Evolutionary conservation across 2,329 filamentous ascomycete genomes (phyloP).

Genomic region (Leptographium wingfieldii): DNA sequence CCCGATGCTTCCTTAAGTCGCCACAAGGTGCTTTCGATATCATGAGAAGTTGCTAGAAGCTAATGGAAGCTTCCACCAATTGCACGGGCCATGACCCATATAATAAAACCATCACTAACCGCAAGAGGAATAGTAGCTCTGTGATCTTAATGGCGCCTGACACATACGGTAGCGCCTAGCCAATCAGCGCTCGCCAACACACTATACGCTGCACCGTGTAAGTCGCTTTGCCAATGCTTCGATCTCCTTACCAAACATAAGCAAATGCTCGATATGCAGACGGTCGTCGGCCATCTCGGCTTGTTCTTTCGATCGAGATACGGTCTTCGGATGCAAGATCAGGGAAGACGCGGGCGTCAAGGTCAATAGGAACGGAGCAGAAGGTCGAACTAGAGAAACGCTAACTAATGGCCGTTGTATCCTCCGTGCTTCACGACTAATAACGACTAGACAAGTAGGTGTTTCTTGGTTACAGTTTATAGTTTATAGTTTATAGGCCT

Average conservation of each 20-base stretch:
- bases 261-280: background rate
- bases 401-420: background rate
- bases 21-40: background rate
- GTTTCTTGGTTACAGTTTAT: background rate
- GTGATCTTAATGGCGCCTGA: background rate
- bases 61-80: slow-evolving; percentile 6
- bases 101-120: background rate
- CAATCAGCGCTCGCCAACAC: background rate
- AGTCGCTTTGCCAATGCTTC: background rate
- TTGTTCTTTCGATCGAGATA: background rate
- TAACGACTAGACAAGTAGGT: background rate
- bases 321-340: background rate
- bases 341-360: background rate
- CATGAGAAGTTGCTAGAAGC: background rate
- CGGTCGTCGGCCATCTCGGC: background rate
- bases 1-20: slow-evolving; percentile 14
- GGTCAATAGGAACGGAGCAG: background rate
- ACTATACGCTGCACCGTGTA: background rate
- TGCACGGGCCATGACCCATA: background rate
- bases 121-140: background rate
- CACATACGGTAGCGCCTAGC: background rate
- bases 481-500: background rate
- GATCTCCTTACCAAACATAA: background rate
- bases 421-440: background rate
- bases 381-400: background rate